phyloP scores from a whole-genome alignment of 2,329 filamentous ascomycete genomes.

The Penicillium olsonii region DNA sequence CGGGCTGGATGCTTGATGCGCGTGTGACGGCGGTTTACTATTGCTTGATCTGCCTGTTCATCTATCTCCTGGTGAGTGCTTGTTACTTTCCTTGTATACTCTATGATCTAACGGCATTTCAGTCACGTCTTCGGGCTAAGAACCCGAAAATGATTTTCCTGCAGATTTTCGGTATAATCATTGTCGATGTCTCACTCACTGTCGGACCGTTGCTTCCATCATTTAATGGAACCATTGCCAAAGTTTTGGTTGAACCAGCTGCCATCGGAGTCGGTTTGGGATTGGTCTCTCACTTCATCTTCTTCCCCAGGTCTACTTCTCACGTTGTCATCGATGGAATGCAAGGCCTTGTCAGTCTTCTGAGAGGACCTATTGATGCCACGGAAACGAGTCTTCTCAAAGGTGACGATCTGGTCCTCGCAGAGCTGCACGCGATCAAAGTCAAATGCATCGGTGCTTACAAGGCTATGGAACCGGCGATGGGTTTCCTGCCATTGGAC shows the following conservation, averaged over 20 bases:
- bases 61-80: constrained; percentile 42
- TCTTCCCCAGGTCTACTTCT: constrained; percentile 55
- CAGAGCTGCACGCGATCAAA: constrained; percentile 34
- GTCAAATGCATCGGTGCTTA: constrained; percentile 37
- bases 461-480: constrained; percentile 40
- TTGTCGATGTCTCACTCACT: constrained; percentile 49
- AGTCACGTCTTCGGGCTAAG: constrained; percentile 47
- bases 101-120: not conserved
- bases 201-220: constrained; percentile 46
- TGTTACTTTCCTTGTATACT: not conserved
- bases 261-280: constrained; percentile 51
- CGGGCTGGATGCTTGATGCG: constrained; percentile 52
- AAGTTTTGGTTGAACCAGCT: constrained; percentile 47
- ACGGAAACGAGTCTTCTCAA: constrained; percentile 26
- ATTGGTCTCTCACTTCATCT: constrained; percentile 45
- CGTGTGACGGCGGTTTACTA: constrained; percentile 44
- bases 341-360: constrained; percentile 30
- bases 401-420: constrained; percentile 16
- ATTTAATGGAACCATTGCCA: constrained; percentile 44
- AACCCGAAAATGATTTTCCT: constrained; percentile 50
- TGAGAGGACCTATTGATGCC: constrained; percentile 33
- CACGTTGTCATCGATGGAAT: constrained; percentile 42
- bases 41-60: constrained; percentile 45
- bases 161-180: constrained; percentile 52
- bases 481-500: constrained; percentile 51